phyloP scores from a whole-genome alignment of 495 filamentous ascomycete species.

The Lophiostoma macrostomum region DNA sequence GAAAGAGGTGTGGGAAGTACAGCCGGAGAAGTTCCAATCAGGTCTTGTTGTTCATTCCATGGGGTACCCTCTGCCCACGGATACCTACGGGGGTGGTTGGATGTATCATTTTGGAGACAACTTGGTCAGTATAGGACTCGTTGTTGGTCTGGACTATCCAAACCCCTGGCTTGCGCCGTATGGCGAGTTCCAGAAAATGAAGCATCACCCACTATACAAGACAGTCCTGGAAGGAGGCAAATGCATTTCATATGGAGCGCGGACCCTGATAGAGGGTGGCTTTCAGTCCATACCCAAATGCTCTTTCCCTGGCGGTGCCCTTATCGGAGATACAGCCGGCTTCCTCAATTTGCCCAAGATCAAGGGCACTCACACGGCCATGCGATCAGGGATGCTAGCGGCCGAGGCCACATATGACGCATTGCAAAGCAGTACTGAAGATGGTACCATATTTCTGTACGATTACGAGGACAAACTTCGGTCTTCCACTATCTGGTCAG shows the following conservation, averaged over 20 bases:
- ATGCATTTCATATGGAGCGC: slow-evolving; percentile 94
- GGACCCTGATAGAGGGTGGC: slow-evolving; percentile 91
- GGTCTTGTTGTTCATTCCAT: slow-evolving; percentile 87
- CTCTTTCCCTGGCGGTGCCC: slow-evolving; percentile 89
- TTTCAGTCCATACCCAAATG: slow-evolving; percentile 98
- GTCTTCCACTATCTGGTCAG: slow-evolving; percentile 84
- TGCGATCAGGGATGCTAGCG: slow-evolving; percentile 96
- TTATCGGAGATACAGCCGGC: slow-evolving; percentile 94
- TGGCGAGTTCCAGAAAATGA: slow-evolving; percentile 96
- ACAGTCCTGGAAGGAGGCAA: slow-evolving; percentile 85
- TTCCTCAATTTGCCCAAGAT: slow-evolving; percentile 98
- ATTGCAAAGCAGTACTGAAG: slow-evolving; percentile 50
- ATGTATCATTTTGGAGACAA: slow-evolving; percentile 99
- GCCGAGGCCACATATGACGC: slow-evolving; percentile 84
- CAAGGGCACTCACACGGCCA: slow-evolving; percentile 96
- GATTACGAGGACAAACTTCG: slow-evolving; percentile 93
- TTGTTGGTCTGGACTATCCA: slow-evolving; percentile 91
- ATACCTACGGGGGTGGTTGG: slow-evolving; percentile 95
- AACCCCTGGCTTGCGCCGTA: slow-evolving; percentile 98
- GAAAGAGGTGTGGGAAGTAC: slow-evolving; percentile 97
- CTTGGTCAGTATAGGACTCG: slow-evolving; percentile 87
- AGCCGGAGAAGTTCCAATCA: slow-evolving; percentile 85
- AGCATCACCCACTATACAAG: slow-evolving; percentile 88
- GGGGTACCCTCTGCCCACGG: slow-evolving; percentile 83
- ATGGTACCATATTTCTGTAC: slow-evolving; percentile 81